Evolutionary conservation across 192 early-diverging fungal species (phyloP), one percentile per base, ranked within the genome.

Genomic region (Coemansia asiatica): DNA sequence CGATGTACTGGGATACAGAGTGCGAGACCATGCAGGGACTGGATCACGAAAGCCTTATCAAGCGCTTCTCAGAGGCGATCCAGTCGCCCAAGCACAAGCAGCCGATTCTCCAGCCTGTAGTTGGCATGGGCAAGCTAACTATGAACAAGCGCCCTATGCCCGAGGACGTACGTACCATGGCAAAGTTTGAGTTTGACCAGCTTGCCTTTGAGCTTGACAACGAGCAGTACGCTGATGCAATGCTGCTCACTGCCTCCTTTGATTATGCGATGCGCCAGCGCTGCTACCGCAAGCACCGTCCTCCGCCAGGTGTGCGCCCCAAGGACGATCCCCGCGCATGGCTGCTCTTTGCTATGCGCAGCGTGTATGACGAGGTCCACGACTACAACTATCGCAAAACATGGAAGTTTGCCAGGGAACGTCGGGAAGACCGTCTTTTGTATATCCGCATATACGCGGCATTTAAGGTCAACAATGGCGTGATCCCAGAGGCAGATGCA

Each of bases 81-180:
- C 59, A 38, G 10, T 46, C 48, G 25, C 21, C 35, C 18, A 53
- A 50, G 27, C 22, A 49, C 36, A 87, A 89, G 54, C 90, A 92
- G 59, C 96, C 94, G 64, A 89, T 98, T 23, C 71, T 98, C 26
- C 90, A 90, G 71, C 97, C 97, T 1, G 94, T 98, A 0, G 93
- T 92, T 18, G 97, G 95, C 4, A 83, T 84, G 35, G 97, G 95
- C 27, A 81, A 88, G 84, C 74, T 94, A 23, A 86, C 83, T 6
- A 74, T 94, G 67, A 89, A 90, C 79, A 97, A 95, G 69, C 64
- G 79, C 64, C 83, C 55, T 68, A 53, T 71, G n/a, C 74, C 71
- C 22, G 80, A 72, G 26, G 75, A 83, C 23, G 61, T 91, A 0
- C 89, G 88, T 66, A 85, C 83, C 4, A 83, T 84, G 50, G 87